These are phyloP conservation scores for Aspergillus saccharolyticus DNA, from an alignment of 495 filamentous ascomycete species.

Conservation along the genomic window DNA sequence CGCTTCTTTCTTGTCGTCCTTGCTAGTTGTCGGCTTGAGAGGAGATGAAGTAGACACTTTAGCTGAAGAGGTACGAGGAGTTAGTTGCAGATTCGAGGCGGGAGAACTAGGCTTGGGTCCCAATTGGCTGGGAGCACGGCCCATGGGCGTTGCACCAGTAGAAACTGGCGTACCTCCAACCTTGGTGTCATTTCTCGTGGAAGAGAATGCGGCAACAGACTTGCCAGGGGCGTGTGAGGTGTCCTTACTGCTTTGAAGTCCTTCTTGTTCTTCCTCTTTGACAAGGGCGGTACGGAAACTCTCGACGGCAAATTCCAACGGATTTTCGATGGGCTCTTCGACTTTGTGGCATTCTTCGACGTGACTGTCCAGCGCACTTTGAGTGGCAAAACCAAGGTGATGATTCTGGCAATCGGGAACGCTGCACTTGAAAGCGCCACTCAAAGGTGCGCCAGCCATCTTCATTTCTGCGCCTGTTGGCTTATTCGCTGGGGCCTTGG, in stretches of 20 bases:
- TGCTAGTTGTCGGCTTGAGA: conserved; percentile 24
- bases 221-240: conserved; percentile 22
- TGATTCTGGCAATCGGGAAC: conserved; percentile 42
- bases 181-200: conserved; percentile 35
- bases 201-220: conserved; percentile 22
- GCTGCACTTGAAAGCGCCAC: conserved; percentile 39
- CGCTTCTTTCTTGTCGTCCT: conserved; percentile 29
- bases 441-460: conserved; percentile 24
- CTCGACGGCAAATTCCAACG: conserved; percentile 43
- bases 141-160: conserved; percentile 37
- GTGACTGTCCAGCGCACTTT: conserved; percentile 45
- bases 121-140: conserved; percentile 34
- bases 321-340: conserved; percentile 43
- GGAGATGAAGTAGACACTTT: conserved; percentile 26
- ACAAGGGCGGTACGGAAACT: conserved; percentile 36
- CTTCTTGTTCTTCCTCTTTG: conserved; percentile 32
- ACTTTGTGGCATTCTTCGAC: conserved; percentile 43
- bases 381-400: conserved; percentile 41
- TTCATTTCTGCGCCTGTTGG: conserved; percentile 31
- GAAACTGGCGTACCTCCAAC: conserved; percentile 34
- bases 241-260: conserved; percentile 23
- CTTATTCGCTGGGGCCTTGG: conserved; percentile 32
- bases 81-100: conserved; percentile 38
- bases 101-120: conserved; percentile 39
- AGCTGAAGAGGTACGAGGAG: conserved; percentile 29